phyloP scores from a whole-genome alignment of 345 rosid genomes.

The Rhizophora apiculata region DNA sequence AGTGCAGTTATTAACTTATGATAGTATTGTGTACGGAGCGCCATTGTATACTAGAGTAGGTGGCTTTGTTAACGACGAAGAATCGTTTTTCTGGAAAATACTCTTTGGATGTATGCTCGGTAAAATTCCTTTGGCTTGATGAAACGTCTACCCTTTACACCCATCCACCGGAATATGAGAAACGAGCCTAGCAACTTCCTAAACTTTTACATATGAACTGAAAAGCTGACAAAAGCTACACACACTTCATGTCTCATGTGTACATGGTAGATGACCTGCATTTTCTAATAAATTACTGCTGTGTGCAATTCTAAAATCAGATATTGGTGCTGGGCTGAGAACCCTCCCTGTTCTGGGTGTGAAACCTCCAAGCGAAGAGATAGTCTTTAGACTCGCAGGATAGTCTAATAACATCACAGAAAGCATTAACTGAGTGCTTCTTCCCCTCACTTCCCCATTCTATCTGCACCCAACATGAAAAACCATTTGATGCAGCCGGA shows the following conservation, averaged over 20 bases:
- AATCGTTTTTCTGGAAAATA: no score
- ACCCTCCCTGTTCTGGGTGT: constrained; percentile 36
- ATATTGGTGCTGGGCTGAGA: constrained; percentile 33
- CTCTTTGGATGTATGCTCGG: no score
- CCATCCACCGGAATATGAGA: not conserved
- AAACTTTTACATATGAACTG: constrained; percentile 3
- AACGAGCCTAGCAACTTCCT: not conserved
- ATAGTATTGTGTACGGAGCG: no score
- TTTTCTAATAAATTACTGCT: constrained; percentile 1
- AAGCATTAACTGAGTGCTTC: constrained; percentile 47
- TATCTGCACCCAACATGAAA: constrained; percentile 88
- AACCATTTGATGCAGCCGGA: constrained; percentile 47
- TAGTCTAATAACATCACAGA: constrained; percentile 64
- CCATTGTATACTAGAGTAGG: no score
- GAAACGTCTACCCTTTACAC: not conserved
- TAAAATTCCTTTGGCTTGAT: constrained; percentile 4
- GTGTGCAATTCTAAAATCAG: constrained; percentile 5
- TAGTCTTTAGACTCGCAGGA: constrained; percentile 68
- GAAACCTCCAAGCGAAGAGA: constrained; percentile 73
- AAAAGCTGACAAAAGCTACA: constrained; percentile 19
- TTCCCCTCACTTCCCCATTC: constrained; percentile 67
- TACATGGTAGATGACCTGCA: not conserved
- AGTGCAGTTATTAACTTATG: no score
- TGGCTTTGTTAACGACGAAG: no score
- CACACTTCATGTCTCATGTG: constrained; percentile 9